phyloP scores from a whole-genome alignment of 1,284 basidiomycete species.

The Malassezia vespertilionis region DNA sequence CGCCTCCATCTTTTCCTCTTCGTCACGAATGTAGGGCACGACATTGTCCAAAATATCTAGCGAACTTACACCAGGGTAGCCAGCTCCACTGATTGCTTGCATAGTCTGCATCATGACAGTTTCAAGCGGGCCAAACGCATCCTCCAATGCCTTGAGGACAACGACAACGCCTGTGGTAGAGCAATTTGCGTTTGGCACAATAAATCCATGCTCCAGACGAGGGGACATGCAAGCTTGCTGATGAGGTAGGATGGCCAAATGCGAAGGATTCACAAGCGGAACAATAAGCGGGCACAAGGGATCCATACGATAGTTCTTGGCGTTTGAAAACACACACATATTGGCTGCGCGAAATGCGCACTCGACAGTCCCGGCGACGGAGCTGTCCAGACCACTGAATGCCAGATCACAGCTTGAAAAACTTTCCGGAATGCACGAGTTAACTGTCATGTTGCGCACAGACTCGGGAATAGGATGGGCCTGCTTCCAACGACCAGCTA shows the following conservation, averaged over 20 bases:
- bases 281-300: slow-evolving; percentile 92
- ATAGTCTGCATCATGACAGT: slow-evolving; percentile 82
- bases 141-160: slow-evolving; percentile 81
- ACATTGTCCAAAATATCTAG: slow-evolving; percentile 95
- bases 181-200: slow-evolving; percentile 98
- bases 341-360: slow-evolving; percentile 74
- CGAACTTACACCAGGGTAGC: slow-evolving; percentile 83
- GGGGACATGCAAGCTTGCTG: slow-evolving; percentile 56
- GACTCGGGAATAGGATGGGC: slow-evolving; percentile 60
- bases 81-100: slow-evolving; percentile 93
- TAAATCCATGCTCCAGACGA: slow-evolving; percentile 71
- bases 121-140: slow-evolving; percentile 83
- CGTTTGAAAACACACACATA: slow-evolving; percentile 88
- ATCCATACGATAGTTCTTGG: slow-evolving; percentile 92
- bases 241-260: slow-evolving; percentile 72
- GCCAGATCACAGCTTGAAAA: slow-evolving; percentile 77
- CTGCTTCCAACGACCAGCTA: slow-evolving; percentile 74
- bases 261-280: slow-evolving; percentile 82
- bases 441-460: slow-evolving; percentile 63
- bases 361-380: slow-evolving; percentile 90
- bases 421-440: slow-evolving; percentile 65
- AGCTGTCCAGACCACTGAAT: slow-evolving; percentile 88
- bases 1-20: slow-evolving; percentile 93
- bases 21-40: slow-evolving; percentile 79
- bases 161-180: slow-evolving; percentile 89